Evolutionary conservation across 176 grass and related monocot species (phyloP).

Genomic region (Metroxylon sagu): DNA sequence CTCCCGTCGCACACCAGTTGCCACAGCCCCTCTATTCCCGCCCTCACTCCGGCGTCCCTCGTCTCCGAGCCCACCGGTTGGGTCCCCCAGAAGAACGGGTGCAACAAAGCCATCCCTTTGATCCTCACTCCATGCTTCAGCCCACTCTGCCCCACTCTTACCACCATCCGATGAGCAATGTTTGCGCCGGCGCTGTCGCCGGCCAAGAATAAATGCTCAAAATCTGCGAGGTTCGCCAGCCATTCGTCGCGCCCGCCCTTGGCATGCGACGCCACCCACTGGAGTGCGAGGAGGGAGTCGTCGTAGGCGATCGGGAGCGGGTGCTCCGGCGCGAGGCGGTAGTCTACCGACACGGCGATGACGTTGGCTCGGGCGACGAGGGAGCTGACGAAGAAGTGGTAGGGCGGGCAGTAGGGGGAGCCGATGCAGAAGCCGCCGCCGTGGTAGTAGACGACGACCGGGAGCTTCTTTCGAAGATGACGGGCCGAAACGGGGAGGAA

Average conservation of each 20-base stretch:
- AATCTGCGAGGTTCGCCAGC: too few species aligned
- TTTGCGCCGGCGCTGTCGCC: too few species aligned
- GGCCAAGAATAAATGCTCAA: too few species aligned
- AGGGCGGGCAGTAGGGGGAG: too few species aligned
- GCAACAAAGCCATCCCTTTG: conserved; percentile 24
- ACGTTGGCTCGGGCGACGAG: conserved; percentile 11
- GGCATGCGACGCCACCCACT: too few species aligned
- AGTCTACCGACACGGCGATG: conserved; percentile 53
- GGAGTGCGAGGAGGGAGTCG: conserved; percentile 22
- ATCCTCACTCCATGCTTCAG: not conserved
- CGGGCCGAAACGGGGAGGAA: too few species aligned
- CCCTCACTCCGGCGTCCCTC: conserved; percentile 15
- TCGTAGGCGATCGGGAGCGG: conserved; percentile 61
- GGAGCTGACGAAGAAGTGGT: too few species aligned
- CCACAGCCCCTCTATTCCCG: conserved; percentile 32
- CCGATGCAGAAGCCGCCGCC: too few species aligned
- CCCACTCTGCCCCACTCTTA: conserved; percentile 8
- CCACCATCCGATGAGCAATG: too few species aligned
- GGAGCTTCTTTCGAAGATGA: too few species aligned
- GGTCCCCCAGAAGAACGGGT: conserved; percentile 53
- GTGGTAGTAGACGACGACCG: too few species aligned
- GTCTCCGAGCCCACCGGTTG: conserved; percentile 21
- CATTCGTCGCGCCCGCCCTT: too few species aligned
- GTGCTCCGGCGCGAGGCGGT: conserved; percentile 74
- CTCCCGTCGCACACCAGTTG: conserved; percentile 31